These are phyloP conservation scores for Leishmania lainsoni DNA, from an alignment of 208 protist species.

Conservation along the genomic window DNA sequence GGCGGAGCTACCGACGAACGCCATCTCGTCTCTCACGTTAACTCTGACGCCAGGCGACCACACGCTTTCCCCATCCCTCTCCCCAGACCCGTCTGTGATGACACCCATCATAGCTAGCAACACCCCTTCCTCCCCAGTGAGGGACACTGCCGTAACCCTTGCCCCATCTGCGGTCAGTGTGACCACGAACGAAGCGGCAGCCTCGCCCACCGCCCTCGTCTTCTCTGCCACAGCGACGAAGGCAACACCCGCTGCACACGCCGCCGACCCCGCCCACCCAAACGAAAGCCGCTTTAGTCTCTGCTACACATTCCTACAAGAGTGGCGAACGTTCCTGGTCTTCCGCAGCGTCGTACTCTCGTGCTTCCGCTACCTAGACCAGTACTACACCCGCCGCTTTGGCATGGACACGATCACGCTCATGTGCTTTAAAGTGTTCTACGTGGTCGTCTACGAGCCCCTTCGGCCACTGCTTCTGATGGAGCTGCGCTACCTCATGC, in stretches of 20 bases:
- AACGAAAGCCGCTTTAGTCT: conserved; percentile 26
- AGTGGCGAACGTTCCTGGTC: conserved; percentile 57
- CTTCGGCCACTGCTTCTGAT: conserved; percentile 38
- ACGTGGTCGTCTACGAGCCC: conserved; percentile 73
- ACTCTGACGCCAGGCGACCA: conserved; percentile 3
- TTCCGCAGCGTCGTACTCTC: conserved; percentile 75
- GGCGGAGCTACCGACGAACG: conserved; percentile 14
- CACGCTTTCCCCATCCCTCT: neutral
- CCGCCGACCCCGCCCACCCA: neutral
- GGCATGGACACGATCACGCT: conserved; percentile 69
- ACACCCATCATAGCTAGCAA: neutral
- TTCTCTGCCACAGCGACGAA: neutral
- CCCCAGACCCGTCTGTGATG: conserved; percentile 1
- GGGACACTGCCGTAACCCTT: neutral
- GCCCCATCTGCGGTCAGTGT: conserved; percentile 1
- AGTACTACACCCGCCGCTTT: conserved; percentile 71
- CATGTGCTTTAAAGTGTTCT: conserved; percentile 84
- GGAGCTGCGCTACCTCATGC: conserved; percentile 40
- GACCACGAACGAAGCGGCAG: neutral
- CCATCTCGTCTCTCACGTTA: conserved; percentile 1
- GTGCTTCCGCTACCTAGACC: conserved; percentile 85
- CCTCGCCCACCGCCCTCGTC: neutral
- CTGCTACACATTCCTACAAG: conserved; percentile 53
- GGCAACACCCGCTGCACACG: neutral
- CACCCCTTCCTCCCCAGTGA: neutral